Percentiles rank a stretch among this genome's conserved stretches.
Conservation (phyloP, 2,329 filamentous ascomycete genomes). For the Aspergillus sp. region DNA sequence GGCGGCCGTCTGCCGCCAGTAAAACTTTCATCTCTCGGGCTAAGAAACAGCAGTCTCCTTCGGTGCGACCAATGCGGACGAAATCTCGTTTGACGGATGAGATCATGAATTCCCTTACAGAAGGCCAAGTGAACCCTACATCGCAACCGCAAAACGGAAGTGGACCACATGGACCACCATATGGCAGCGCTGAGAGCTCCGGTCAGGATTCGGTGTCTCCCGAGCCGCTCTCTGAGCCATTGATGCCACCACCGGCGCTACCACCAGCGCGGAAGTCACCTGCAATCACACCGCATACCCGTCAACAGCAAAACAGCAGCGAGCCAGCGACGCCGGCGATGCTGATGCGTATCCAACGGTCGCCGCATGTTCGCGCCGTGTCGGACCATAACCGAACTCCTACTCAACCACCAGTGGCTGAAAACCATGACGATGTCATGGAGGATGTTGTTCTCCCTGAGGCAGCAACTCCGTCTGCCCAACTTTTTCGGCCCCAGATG, state of each 20-base stretch:
- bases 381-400: conserved; percentile 37
- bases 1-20: conserved; percentile 37
- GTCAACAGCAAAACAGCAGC: conserved; percentile 32
- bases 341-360: conserved; percentile 71
- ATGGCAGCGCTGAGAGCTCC: conserved; percentile 46
- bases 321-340: conserved; percentile 82
- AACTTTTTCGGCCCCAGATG: conserved; percentile 42
- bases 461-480: conserved; percentile 56
- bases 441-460: conserved; percentile 74
- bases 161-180: conserved; percentile 32
- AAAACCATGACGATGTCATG: conserved; percentile 55
- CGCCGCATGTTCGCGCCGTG: conserved; percentile 41
- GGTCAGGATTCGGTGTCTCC: conserved; percentile 51
- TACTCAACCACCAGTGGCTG: conserved; percentile 40
- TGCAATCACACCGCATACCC: conserved; percentile 32
- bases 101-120: conserved; percentile 36
- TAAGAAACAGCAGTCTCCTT: conserved; percentile 46
- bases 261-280: conserved; percentile 45
- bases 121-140: conserved; percentile 28
- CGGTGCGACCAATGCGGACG: conserved; percentile 41
- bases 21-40: conserved; percentile 34
- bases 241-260: conserved; percentile 52
- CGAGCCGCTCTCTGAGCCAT: conserved; percentile 49
- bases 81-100: conserved; percentile 35
- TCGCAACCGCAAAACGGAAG: conserved; percentile 28